These are phyloP conservation scores for Diplogelasinospora grovesii DNA, from an alignment of 495 filamentous ascomycete genomes.

Conservation along the genomic window DNA sequence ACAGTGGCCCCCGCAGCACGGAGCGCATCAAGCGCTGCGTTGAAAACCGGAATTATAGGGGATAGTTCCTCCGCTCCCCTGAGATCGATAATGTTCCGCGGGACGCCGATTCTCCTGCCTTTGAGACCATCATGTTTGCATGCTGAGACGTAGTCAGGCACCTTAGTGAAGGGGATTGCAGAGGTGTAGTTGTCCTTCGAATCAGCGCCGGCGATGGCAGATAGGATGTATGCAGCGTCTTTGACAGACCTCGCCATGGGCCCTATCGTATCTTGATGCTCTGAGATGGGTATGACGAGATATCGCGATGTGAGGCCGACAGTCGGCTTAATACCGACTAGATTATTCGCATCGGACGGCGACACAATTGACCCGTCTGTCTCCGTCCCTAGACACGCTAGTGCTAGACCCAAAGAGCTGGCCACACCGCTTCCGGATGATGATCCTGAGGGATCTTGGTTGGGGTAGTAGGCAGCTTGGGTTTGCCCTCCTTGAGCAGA, in stretches of 20 bases:
- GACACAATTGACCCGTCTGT: constrained; percentile 31
- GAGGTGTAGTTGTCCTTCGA: constrained; percentile 39
- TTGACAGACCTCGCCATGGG: constrained; percentile 59
- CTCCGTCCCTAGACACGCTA: constrained; percentile 31
- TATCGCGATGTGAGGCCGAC: constrained; percentile 58
- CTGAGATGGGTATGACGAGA: constrained; percentile 55
- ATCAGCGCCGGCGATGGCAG: constrained; percentile 54
- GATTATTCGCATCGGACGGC: constrained; percentile 35
- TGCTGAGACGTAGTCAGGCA: constrained; percentile 39
- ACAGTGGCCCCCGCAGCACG: constrained; percentile 33
- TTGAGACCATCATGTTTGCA: constrained; percentile 50
- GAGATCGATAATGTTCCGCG: constrained; percentile 37
- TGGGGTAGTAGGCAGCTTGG: constrained; percentile 35
- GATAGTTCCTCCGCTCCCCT: not conserved
- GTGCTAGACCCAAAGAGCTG: constrained; percentile 28
- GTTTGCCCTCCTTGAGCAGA: constrained; percentile 38
- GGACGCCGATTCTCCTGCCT: constrained; percentile 58
- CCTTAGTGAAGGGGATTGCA: constrained; percentile 31
- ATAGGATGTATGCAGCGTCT: constrained; percentile 60
- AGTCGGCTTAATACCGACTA: constrained; percentile 58
- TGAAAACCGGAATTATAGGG: constrained; percentile 14
- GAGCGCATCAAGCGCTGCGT: constrained; percentile 20
- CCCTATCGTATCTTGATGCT: constrained; percentile 60
- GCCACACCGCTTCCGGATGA: constrained; percentile 19
- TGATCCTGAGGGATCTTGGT: constrained; percentile 30